phyloP scores from a whole-genome alignment of 2,329 filamentous ascomycete species.

The Arthrobotrys conoides region DNA sequence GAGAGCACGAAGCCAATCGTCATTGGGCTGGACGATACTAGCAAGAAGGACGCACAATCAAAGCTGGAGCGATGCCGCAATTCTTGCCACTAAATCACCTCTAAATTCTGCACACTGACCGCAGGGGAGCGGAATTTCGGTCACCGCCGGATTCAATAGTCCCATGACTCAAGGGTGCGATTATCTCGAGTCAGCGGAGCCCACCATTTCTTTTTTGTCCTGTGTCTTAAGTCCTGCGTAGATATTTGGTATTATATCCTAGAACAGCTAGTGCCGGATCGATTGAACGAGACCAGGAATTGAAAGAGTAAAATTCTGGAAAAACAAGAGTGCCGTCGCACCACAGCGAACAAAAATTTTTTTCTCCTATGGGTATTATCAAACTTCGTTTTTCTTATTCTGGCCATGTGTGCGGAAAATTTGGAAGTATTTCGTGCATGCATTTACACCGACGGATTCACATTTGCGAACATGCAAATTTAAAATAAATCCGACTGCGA shows the following conservation, averaged over 20 bases:
- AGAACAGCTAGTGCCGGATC: conserved; percentile 26
- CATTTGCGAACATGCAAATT: conserved; percentile 18
- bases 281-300: conserved; percentile 1
- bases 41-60: conserved; percentile 24
- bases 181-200: conserved; percentile 26
- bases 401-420: conserved; percentile 39
- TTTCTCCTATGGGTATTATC: too few relatives aligned
- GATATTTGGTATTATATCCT: conserved; percentile 20
- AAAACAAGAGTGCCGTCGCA: conserved; percentile 9
- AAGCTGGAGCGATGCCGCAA: conserved; percentile 41
- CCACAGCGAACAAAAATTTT: not conserved
- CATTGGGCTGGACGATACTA: conserved; percentile 11
- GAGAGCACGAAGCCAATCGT: conserved; percentile 4
- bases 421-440: conserved; percentile 30
- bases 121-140: conserved; percentile 22
- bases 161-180: conserved; percentile 26
- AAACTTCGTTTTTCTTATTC: conserved; percentile 51
- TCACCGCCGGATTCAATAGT: conserved; percentile 18
- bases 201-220: conserved; percentile 11
- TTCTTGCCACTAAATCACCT: conserved; percentile 23
- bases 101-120: conserved; percentile 6
- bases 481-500: conserved; percentile 24
- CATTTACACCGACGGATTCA: conserved; percentile 8
- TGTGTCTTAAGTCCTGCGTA: not conserved
- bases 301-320: conserved; percentile 25